Evolutionary conservation across 352 stramenopile species (phyloP).

Genomic region (Pythium guiyangense): DNA sequence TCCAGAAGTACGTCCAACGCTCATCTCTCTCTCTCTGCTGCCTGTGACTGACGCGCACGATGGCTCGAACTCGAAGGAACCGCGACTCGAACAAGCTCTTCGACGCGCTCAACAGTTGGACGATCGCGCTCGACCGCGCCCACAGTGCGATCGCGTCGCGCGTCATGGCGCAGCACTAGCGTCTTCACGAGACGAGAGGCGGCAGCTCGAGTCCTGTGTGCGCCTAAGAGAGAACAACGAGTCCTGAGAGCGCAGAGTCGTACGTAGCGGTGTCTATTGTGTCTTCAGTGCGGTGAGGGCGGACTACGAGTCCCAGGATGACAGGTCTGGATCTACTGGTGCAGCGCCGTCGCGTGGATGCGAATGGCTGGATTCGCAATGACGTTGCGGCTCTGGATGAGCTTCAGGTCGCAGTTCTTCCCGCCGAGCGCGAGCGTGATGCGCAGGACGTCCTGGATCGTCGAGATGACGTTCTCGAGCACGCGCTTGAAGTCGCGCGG

Average conservation of each 20-base stretch:
- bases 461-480: constrained; percentile 74
- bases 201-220: background rate
- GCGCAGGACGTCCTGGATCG: constrained; percentile 74
- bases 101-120: constrained; percentile 68
- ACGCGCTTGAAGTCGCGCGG: constrained; percentile 58
- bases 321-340: constrained; percentile 3
- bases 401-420: constrained; percentile 74
- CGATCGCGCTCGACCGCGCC: constrained; percentile 37
- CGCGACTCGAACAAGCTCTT: constrained; percentile 60
- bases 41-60: background rate
- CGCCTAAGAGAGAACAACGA: too few relatives aligned
- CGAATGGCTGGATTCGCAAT: constrained; percentile 53
- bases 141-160: constrained; percentile 43
- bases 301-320: background rate
- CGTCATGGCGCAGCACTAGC: constrained; percentile 19
- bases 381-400: constrained; percentile 75
- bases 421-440: constrained; percentile 60
- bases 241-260: too few relatives aligned
- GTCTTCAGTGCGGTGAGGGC: too few relatives aligned
- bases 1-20: constrained; percentile 33
- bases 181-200: background rate
- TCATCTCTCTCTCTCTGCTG: background rate
- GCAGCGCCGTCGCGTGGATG: constrained; percentile 37
- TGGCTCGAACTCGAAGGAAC: constrained; percentile 18
- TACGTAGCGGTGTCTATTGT: too few relatives aligned